phyloP scores from a whole-genome alignment of 2,329 filamentous ascomycete species.

The Fusarium marasasianum region DNA sequence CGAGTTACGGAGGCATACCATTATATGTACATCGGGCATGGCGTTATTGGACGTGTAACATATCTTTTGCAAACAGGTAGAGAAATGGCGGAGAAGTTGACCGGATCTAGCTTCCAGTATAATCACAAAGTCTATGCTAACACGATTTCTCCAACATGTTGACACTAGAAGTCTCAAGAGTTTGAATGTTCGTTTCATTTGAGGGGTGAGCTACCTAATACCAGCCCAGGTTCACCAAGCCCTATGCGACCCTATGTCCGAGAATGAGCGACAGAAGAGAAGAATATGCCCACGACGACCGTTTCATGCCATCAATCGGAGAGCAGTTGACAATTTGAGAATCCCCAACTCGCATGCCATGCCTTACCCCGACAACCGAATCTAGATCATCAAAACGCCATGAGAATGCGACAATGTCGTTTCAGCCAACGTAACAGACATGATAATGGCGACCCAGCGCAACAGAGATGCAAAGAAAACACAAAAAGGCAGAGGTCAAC shows the following conservation, averaged over 20 bases:
- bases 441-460: constrained; percentile 36
- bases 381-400: constrained; percentile 42
- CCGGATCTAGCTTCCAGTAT: constrained; percentile 34
- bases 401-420: constrained; percentile 42
- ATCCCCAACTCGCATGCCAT: constrained; percentile 10
- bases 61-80: constrained; percentile 46
- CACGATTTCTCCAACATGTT: not conserved
- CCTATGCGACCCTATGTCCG: constrained; percentile 18
- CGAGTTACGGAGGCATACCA: constrained; percentile 42
- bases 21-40: constrained; percentile 51
- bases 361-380: constrained; percentile 27
- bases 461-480: not conserved
- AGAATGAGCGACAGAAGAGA: constrained; percentile 32
- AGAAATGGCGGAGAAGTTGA: constrained; percentile 39
- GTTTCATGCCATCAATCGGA: constrained; percentile 15
- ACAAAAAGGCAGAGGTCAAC: not conserved
- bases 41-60: constrained; percentile 51
- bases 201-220: constrained; percentile 29
- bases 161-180: not conserved
- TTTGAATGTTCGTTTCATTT: constrained; percentile 20
- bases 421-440: constrained; percentile 33
- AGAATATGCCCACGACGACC: constrained; percentile 10
- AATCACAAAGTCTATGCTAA: constrained; percentile 10
- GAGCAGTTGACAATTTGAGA: constrained; percentile 20
- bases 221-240: constrained; percentile 15